These are phyloP conservation scores for Porphyra umbilicalis DNA, from an alignment of 31 red algal species.

Conservation along the genomic window DNA sequence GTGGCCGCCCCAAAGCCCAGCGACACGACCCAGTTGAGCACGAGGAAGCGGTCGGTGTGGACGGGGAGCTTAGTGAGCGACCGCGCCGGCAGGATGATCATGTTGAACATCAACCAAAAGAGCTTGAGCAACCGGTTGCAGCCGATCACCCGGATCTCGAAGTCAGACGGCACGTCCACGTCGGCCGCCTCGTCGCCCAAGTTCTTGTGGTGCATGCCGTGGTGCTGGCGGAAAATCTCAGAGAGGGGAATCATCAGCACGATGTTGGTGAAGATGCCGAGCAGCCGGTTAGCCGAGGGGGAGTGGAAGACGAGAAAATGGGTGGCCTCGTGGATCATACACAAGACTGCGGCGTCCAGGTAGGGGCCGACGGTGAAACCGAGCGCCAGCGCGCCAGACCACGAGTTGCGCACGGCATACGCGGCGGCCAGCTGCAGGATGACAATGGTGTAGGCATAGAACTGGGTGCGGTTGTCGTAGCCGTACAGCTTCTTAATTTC, in stretches of 20 bases:
- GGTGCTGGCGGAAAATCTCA: constrained; percentile 72
- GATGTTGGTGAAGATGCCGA: constrained; percentile 45
- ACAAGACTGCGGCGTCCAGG: constrained; percentile 34
- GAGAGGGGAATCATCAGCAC: constrained; percentile 50
- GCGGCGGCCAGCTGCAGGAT: constrained; percentile 31
- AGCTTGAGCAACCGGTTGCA: constrained; percentile 34
- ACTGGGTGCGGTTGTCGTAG: constrained; percentile 24
- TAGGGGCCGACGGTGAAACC: constrained; percentile 48
- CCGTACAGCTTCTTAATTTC: constrained; percentile 39
- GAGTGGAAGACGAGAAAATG: constrained; percentile 61
- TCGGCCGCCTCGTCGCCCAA: constrained; percentile 36
- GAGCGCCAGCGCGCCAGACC: constrained; percentile 9
- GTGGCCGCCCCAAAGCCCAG: constrained; percentile 3
- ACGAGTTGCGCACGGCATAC: constrained; percentile 6
- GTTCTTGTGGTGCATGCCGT: constrained; percentile 46
- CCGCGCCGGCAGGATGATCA: constrained; percentile 33
- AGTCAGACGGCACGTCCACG: constrained; percentile 67
- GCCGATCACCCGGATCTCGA: constrained; percentile 47
- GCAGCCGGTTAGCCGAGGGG: constrained; percentile 27
- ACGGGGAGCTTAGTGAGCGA: constrained; percentile 42
- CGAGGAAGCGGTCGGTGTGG: constrained; percentile 14
- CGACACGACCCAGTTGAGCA: constrained; percentile 35
- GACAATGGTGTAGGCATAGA: constrained; percentile 43
- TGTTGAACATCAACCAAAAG: constrained; percentile 53
- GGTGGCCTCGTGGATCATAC: constrained; percentile 74